Base-by-base conservation (phyloP, 1,284 basidiomycete genomes). In the Mycena citricolor region DNA sequence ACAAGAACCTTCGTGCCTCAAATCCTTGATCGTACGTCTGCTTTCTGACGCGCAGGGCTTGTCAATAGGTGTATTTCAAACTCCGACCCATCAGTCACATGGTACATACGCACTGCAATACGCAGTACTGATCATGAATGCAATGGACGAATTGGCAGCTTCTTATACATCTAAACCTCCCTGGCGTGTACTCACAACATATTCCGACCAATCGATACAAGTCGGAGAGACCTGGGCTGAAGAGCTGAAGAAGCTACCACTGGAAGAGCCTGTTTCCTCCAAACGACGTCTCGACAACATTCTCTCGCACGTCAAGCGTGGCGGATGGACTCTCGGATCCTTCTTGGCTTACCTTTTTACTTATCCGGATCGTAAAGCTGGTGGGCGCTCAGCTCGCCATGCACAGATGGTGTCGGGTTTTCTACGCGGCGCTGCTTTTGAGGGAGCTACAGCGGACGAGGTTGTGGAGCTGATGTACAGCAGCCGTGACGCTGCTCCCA, bases 401-500 rank as follows among this genome's bases (percentile, higher is more conserved):
- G 32, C 41, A 6, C 33, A 36, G 26, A 10, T 21, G 4, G 41
- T 43, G 5, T 43, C 41, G 4, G 10, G 8, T 17, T 37, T 44
- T 14, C n/a, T 44, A 29, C 8, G 32, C 5, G 33, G 42, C 21
- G 28, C 19, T 1, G 32, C 7, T 16, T 31, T 10, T 8, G 33
- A 29, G 24, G 24, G 10, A 2, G 26, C 32, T 13, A 14, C 4
- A 19, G 16, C 41, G 3, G 33, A 35, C 16, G 17, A 36, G 6
- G 38, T 44, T 14, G 26, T 23, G 4, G 42, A 43, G 21, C 42
- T 44, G 17, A 43, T 43, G 41, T 43, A 43, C n/a, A 16, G 26
- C 2, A 43, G 20, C 21, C 20, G 22, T 14, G 24, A 43, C 21
- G 20, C 26, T n/a, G 33, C 20, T 7, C 41, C 41, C 2, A 42